Evolutionary conservation across 257 asterid species (phyloP).

Genomic region (Misopates orontium): DNA sequence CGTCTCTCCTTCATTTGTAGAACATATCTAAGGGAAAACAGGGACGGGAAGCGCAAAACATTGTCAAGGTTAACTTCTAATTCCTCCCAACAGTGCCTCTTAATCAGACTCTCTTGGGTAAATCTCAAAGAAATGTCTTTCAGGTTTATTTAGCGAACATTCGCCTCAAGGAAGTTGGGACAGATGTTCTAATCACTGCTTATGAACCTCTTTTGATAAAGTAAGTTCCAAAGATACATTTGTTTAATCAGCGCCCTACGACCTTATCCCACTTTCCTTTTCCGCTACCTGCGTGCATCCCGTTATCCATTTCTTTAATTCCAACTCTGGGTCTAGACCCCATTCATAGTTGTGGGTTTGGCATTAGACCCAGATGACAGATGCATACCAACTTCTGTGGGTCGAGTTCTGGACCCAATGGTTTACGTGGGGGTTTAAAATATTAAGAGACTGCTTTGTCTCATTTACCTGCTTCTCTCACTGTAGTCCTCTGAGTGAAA

Average conservation of each 20-base stretch:
- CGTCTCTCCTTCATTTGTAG: constrained; percentile 37
- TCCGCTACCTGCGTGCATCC: too few species aligned
- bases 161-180: constrained; percentile 81
- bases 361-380: too few species aligned
- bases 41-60: constrained; percentile 89
- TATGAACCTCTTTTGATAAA: constrained; percentile 81
- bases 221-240: constrained; percentile 39
- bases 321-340: too few species aligned
- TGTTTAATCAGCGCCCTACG: too few species aligned
- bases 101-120: constrained; percentile 5
- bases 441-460: too few species aligned
- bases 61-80: constrained; percentile 56
- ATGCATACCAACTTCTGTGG: neutral
- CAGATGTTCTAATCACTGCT: constrained; percentile 81
- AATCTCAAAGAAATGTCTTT: constrained; percentile 15
- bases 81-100: neutral
- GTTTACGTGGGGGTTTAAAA: too few species aligned
- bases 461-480: constrained; percentile 19
- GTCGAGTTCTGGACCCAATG: neutral
- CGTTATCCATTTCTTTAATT: too few species aligned
- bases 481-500: constrained; percentile 78
- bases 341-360: too few species aligned
- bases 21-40: constrained; percentile 89
- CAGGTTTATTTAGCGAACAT: constrained; percentile 90
- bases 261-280: too few species aligned